Percentiles rank a stretch among this genome's conserved stretches.
These are phyloP conservation scores for Hypoxylon sp. DNA, from an alignment of 2,329 filamentous ascomycete species.

Conservation along the genomic window DNA sequence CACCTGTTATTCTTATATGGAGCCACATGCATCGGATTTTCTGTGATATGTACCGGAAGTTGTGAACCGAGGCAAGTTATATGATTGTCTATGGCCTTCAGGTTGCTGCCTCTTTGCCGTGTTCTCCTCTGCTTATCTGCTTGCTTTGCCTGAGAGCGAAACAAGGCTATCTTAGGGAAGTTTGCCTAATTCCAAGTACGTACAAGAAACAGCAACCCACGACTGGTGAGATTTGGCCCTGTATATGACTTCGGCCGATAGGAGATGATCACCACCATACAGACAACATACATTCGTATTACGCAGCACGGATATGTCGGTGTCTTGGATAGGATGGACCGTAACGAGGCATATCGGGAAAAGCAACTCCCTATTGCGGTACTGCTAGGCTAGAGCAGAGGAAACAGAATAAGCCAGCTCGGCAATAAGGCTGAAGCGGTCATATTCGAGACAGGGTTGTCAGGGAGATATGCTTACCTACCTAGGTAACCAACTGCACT, in stretches of 20 bases:
- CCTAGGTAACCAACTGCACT: slow-evolving; percentile 11
- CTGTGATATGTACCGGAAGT: not conserved
- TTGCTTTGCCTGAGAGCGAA: slow-evolving; percentile 17
- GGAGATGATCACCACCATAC: not conserved
- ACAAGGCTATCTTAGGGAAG: slow-evolving; percentile 7
- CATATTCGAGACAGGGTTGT: slow-evolving; percentile 17
- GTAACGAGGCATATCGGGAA: not conserved
- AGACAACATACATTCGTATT: slow-evolving; percentile 4
- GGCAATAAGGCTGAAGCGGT: slow-evolving; percentile 26
- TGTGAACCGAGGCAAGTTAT: slow-evolving; percentile 18
- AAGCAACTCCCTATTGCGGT: slow-evolving; percentile 3
- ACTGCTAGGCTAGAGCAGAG: slow-evolving; percentile 7
- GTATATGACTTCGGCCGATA: not conserved
- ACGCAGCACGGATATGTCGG: slow-evolving; percentile 20
- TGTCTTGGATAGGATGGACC: slow-evolving; percentile 14
- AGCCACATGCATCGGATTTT: not conserved
- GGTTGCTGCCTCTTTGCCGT: slow-evolving; percentile 39
- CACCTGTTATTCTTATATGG: slow-evolving; percentile 1
- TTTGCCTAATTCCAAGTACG: slow-evolving; percentile 11
- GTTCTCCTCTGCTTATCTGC: slow-evolving; percentile 25
- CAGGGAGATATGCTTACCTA: slow-evolving; percentile 28
- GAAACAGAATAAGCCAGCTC: not conserved
- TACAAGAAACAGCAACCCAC: no score
- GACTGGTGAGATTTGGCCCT: not conserved
- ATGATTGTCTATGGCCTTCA: slow-evolving; percentile 34